phyloP scores from a whole-genome alignment of 2,329 filamentous ascomycete genomes.

The Pestalotiopsis sp. region DNA sequence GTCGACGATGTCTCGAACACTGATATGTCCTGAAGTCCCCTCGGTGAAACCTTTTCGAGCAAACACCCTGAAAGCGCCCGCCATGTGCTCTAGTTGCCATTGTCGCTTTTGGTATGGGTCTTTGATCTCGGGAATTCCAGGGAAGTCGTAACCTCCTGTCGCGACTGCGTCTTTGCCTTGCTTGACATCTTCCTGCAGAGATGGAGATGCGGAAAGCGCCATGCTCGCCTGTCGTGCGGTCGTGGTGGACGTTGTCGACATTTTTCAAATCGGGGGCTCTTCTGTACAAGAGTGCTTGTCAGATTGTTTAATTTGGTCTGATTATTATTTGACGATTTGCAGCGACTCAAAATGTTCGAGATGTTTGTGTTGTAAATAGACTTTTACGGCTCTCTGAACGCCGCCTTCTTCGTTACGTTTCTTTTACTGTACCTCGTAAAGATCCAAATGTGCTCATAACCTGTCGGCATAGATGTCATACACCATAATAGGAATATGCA shows the following conservation, averaged over 20 bases:
- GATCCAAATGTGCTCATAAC: no score
- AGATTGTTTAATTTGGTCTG: no score
- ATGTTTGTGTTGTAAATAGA: no score
- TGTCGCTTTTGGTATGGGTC: slow-evolving; percentile 52
- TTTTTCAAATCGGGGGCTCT: no score
- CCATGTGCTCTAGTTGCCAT: slow-evolving; percentile 59
- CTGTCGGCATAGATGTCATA: no score
- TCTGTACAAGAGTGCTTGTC: no score
- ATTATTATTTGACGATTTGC: no score
- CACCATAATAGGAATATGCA: no score
- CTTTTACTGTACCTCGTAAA: no score
- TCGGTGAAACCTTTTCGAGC: slow-evolving; percentile 61
- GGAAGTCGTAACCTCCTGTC: neutral
- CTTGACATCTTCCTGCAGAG: neutral
- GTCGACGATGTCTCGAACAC: slow-evolving; percentile 63
- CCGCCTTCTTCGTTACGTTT: no score
- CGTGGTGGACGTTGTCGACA: neutral
- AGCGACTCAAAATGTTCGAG: no score
- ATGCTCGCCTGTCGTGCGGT: neutral
- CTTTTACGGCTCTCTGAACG: no score
- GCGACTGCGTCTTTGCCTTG: neutral
- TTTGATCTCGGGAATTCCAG: slow-evolving; percentile 59
- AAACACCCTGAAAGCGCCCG: slow-evolving; percentile 60
- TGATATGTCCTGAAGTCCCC: slow-evolving; percentile 67
- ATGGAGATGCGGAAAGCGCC: neutral